Base-by-base conservation (phyloP, 331 rosid genomes). In the Malus hybrid region DNA sequence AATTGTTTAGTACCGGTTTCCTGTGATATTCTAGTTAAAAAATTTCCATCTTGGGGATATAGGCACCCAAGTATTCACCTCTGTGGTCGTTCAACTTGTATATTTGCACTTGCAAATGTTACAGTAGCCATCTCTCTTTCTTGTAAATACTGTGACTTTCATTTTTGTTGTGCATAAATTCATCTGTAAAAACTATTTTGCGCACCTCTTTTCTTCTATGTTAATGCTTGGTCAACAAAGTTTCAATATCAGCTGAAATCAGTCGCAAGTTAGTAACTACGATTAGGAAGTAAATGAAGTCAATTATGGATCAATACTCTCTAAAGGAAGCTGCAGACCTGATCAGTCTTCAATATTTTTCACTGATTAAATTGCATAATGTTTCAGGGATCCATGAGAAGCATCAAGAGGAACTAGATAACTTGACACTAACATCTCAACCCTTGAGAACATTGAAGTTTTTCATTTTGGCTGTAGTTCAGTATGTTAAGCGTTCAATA, bases 371-470 rank as follows among this genome's bases (percentile, higher is more conserved):
- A 11, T 80, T 69, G 81, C 61, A 83, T 48, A 65, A 22, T 77
- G 80, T 77, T 92, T 80, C 90, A 95, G 99, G 71, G 68, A 83
- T 83, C 57, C 79, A 19, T 5, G 80, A 83, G 79, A 81, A 61
- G 83, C 87, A 90, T 70, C 87, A 84, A 26, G 78, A 75, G 78
- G 93, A 92, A 71, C 88, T 89, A 61, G 97, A 92, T 28, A 88
- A 86, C 84, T 78, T 95, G 93, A 89, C 93, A 9, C 86, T 95
- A 58, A 75, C 84, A 63, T 74, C 88, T 57, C 96, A 88, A 75
- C 97, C 99, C 44, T 82, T 87, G 79, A 92, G 80, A 85, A 92
- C 97, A 74, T 79, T 80, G 82, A 95, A 92, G 84, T 85, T 84
- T 65, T 95, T 92, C 75, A 67, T 83, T 69, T 85, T 95, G 84